Evolutionary conservation across 306 rosid species (phyloP).

Genomic region (Cyamopsis tetragonoloba): DNA sequence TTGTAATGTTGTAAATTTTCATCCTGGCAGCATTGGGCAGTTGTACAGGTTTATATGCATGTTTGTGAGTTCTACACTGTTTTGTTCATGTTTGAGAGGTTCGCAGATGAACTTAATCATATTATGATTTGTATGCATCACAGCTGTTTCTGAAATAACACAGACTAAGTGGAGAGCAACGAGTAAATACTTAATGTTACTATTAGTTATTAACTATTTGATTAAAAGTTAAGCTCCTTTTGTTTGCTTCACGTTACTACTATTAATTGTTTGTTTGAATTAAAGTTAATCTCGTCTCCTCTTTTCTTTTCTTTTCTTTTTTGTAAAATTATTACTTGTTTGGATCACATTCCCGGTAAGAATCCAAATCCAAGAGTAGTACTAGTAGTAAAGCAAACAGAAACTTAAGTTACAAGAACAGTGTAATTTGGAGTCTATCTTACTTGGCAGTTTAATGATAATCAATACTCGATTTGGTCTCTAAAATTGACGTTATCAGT

Average conservation of each 20-base stretch:
- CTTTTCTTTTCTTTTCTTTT: too few species aligned
- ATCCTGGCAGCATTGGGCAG: constrained; percentile 4
- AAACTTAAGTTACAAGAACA: neutral
- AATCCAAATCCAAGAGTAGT: neutral
- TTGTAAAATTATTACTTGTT: too few species aligned
- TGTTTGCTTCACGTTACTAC: too few species aligned
- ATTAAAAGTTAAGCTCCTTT: neutral
- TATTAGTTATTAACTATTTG: neutral
- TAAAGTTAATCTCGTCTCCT: too few species aligned
- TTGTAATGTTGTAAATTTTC: constrained; percentile 27
- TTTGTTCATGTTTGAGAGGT: constrained; percentile 5
- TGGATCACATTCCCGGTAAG: neutral
- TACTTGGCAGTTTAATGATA: neutral
- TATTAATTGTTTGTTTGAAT: too few species aligned
- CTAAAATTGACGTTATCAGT: too few species aligned
- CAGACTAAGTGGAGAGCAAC: neutral
- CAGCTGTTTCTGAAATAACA: neutral
- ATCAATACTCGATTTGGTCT: neutral
- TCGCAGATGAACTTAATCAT: constrained; percentile 5
- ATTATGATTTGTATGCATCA: neutral
- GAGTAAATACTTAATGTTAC: neutral
- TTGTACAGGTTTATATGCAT: neutral
- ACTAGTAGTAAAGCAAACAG: neutral
- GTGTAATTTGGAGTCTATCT: neutral
- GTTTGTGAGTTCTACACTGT: neutral